Conservation (phyloP, 306 rosid species). For the Biancaea sappan region DNA sequence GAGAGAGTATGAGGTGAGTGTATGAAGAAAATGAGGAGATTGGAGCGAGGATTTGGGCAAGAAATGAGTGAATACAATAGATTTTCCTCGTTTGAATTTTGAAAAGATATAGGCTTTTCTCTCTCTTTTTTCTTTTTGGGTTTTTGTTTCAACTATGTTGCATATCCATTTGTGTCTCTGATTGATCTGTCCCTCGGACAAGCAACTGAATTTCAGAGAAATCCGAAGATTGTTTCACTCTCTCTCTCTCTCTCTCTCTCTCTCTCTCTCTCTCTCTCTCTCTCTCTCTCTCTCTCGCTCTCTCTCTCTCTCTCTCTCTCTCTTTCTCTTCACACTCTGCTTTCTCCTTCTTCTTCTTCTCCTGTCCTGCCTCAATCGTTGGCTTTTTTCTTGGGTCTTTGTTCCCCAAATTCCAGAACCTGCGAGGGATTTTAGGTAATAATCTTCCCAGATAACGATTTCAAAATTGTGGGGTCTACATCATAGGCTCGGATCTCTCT, state of each 20-base stretch:
- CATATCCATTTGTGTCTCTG: constrained; percentile 16
- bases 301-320: not conserved
- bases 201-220: constrained; percentile 49
- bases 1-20: constrained; percentile 51
- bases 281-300: constrained; percentile 31
- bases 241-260: constrained; percentile 16
- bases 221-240: constrained; percentile 44
- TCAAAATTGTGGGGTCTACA: constrained; percentile 29
- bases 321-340: not conserved
- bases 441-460: constrained; percentile 19
- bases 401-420: constrained; percentile 35
- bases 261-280: constrained; percentile 15
- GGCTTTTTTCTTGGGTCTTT: constrained; percentile 42
- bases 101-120: constrained; percentile 25
- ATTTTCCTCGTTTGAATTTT: constrained; percentile 59
- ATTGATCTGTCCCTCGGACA: constrained; percentile 56
- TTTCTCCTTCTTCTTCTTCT: constrained; percentile 18
- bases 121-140: too few relatives aligned
- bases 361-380: constrained; percentile 37
- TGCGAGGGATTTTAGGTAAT: constrained; percentile 45
- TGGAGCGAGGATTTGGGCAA: constrained; percentile 72
- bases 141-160: not conserved
- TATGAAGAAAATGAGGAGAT: constrained; percentile 59
- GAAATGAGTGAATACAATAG: constrained; percentile 39
- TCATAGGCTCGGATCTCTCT: constrained; percentile 34